Percentiles rank a stretch among this genome's conserved stretches.
Evolutionary conservation across 371 early-diverging fungal genomes (phyloP).

Genomic region (Basidiobolus meristosporus): DNA sequence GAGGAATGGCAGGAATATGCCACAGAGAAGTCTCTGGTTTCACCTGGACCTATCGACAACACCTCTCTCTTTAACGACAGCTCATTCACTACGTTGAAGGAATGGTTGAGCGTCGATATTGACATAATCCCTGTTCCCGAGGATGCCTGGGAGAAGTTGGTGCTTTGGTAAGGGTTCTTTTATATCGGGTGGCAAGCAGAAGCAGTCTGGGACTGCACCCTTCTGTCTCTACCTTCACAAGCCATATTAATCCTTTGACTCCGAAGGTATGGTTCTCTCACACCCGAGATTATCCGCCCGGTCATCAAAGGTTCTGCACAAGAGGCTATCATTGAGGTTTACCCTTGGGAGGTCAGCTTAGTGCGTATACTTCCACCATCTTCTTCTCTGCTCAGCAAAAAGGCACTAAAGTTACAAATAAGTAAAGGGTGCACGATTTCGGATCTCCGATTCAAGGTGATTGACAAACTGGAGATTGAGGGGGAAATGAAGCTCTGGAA

Average conservation of each 20-base stretch:
- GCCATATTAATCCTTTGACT: slow-evolving; percentile 1
- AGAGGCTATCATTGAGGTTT: no score
- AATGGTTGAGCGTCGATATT: slow-evolving; percentile 1
- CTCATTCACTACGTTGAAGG: neutral
- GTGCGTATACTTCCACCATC: no score
- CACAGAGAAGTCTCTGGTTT: neutral
- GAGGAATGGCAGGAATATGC: neutral
- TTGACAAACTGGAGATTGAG: no score
- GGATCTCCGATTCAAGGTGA: no score
- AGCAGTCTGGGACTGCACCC: neutral
- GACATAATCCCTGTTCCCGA: slow-evolving; percentile 4
- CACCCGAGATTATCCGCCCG: neutral
- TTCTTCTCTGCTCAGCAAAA: no score
- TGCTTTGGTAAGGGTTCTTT: slow-evolving; percentile 7
- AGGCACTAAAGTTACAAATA: no score
- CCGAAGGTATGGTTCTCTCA: neutral
- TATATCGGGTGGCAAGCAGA: neutral
- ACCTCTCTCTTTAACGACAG: slow-evolving; percentile 4
- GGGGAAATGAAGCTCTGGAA: no score
- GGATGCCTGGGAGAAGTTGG: slow-evolving; percentile 9
- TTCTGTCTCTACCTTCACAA: slow-evolving; percentile 1
- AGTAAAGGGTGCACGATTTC: no score
- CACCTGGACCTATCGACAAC: slow-evolving; percentile 10
- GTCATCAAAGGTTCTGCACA: neutral
- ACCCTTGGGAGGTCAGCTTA: no score